Conservation (phyloP, 2,329 filamentous ascomycete species). For the Claviceps paspali region DNA sequence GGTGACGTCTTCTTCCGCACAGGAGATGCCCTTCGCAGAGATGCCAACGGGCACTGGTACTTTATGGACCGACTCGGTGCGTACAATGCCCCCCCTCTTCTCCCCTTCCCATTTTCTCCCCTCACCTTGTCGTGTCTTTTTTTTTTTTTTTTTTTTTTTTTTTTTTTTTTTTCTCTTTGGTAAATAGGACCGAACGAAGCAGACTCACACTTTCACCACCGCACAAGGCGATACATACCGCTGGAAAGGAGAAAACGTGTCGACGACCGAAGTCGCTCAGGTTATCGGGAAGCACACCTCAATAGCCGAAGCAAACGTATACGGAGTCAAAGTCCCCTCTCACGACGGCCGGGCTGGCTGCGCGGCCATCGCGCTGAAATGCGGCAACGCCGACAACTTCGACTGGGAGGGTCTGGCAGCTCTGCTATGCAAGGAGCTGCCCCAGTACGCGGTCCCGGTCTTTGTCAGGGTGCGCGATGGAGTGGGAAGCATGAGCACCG, state of each 20-base stretch:
- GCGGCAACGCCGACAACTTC: conserved; percentile 29
- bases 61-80: conserved; percentile 38
- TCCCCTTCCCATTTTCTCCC: background rate
- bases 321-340: conserved; percentile 48
- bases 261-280: conserved; percentile 51
- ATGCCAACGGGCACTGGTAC: conserved; percentile 50
- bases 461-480: conserved; percentile 18
- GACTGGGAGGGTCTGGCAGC: conserved; percentile 36
- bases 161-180: background rate
- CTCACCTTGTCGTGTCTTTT: background rate
- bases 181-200: too few relatives aligned
- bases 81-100: background rate
- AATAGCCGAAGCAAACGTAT: conserved; percentile 53
- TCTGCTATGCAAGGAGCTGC: conserved; percentile 41
- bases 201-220: too few relatives aligned
- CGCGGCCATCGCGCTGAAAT: conserved; percentile 41
- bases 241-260: conserved; percentile 59
- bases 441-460: conserved; percentile 60
- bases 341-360: conserved; percentile 57
- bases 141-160: background rate
- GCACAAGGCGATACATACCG: conserved; percentile 46
- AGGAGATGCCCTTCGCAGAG: conserved; percentile 49
- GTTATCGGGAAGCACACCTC: conserved; percentile 43
- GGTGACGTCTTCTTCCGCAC: conserved; percentile 55
- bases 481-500: conserved; percentile 5